A percentile compares a stretch with the other conserved stretches of the same genome.
Evolutionary conservation across 2,329 filamentous ascomycete genomes (phyloP).

Genomic region (Talaromyces sp.): DNA sequence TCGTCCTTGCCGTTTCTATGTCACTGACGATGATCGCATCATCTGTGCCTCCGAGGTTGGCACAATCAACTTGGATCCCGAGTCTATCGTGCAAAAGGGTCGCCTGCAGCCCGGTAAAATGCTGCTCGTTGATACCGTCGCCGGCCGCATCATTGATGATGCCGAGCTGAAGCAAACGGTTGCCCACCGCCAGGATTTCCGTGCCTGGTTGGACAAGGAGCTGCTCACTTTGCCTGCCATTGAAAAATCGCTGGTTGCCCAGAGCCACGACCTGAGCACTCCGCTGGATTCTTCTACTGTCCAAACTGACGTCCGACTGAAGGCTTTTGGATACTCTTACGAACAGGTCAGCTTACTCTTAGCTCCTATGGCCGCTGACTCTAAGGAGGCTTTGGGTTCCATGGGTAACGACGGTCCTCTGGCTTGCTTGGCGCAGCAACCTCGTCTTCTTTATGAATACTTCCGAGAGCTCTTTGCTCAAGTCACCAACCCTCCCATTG

Average conservation of each 20-base stretch:
- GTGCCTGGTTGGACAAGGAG: constrained; percentile 79
- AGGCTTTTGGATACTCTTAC: constrained; percentile 88
- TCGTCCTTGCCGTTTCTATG: constrained; percentile 92
- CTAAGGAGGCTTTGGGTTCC: constrained; percentile 92
- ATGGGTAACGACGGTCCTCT: constrained; percentile 97
- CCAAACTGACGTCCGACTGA: constrained; percentile 78
- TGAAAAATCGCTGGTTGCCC: constrained; percentile 55
- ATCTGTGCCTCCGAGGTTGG: constrained; percentile 96
- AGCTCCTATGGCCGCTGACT: constrained; percentile 93
- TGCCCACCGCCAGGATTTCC: constrained; percentile 81
- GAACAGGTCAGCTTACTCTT: constrained; percentile 91
- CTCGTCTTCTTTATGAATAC: constrained; percentile 88
- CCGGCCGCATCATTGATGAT: constrained; percentile 91
- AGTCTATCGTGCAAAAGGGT: constrained; percentile 86
- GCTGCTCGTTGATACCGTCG: constrained; percentile 88
- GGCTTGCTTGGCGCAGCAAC: constrained; percentile 84
- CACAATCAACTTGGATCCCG: constrained; percentile 85
- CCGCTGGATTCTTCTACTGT: constrained; percentile 66
- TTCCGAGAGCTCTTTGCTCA: constrained; percentile 97
- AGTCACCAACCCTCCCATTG: constrained; percentile 96
- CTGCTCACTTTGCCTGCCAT: constrained; percentile 77
- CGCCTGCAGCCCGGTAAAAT: constrained; percentile 91
- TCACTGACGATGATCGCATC: constrained; percentile 94
- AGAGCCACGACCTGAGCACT: constrained; percentile 58
- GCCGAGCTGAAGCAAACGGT: constrained; percentile 86